phyloP scores from a whole-genome alignment of 768 basidiomycete genomes.

The Trametes maxima region DNA sequence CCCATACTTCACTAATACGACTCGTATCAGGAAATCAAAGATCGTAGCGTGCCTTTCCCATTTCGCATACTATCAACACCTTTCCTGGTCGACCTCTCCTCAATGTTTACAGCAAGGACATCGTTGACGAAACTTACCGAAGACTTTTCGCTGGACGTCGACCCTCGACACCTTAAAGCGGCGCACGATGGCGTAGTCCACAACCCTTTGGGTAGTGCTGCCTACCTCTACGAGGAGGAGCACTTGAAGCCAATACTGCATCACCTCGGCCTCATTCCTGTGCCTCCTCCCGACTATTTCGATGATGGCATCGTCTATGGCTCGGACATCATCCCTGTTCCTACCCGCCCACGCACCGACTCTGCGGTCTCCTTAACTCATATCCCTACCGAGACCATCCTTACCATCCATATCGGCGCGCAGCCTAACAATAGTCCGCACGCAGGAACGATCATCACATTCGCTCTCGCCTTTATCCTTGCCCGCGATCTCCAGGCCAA shows the following conservation, averaged over 20 bases:
- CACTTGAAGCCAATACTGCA: slow-evolving; percentile 11
- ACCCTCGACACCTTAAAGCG: neutral
- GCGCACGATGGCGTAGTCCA: slow-evolving; percentile 29
- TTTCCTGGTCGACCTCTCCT: too few species aligned
- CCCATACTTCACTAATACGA: too few species aligned
- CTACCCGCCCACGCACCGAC: neutral
- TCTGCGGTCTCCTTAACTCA: neutral
- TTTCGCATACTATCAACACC: too few species aligned
- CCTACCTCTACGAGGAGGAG: slow-evolving; percentile 27
- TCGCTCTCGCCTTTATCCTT: slow-evolving; percentile 33
- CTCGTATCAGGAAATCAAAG: too few species aligned
- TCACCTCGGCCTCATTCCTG: slow-evolving; percentile 11
- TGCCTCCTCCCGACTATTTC: too few species aligned
- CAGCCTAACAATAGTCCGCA: slow-evolving; percentile 40
- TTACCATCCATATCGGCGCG: slow-evolving; percentile 32
- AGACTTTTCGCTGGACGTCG: neutral
- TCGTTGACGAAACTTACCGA: neutral
- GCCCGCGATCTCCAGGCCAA: slow-evolving; percentile 24
- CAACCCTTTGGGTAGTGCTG: slow-evolving; percentile 31
- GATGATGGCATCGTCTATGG: too few species aligned
- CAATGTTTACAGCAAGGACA: too few species aligned
- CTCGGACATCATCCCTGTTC: too few species aligned
- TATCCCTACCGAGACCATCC: neutral
- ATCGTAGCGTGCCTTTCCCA: too few species aligned
- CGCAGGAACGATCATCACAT: slow-evolving; percentile 33